A percentile compares a stretch with the other conserved stretches of the same genome.
Evolutionary conservation across 495 filamentous ascomycete species (phyloP).

Genomic region (Evernia prunastri): DNA sequence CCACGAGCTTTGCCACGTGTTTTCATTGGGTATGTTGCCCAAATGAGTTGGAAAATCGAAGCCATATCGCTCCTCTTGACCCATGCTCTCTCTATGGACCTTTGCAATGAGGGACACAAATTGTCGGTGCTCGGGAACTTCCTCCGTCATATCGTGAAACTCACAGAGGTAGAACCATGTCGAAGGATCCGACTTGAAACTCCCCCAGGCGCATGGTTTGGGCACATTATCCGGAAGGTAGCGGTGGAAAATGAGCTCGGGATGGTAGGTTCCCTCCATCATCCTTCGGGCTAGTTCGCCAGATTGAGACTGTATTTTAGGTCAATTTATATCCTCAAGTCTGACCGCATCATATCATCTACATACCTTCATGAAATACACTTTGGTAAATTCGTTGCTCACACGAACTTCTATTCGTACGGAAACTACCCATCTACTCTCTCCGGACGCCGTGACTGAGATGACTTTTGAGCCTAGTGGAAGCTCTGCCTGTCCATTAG

Average conservation of each 20-base stretch:
- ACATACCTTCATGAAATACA: neutral
- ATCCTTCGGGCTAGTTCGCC: conserved; percentile 25
- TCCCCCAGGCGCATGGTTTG: conserved; percentile 35
- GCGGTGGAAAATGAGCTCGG: conserved; percentile 33
- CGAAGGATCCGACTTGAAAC: conserved; percentile 25
- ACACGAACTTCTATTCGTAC: conserved; percentile 8
- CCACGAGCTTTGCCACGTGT: conserved; percentile 36
- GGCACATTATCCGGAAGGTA: conserved; percentile 33
- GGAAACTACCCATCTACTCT: conserved; percentile 7
- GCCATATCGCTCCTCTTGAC: conserved; percentile 39
- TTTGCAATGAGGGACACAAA: neutral
- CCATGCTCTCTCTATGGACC: neutral
- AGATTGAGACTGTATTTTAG: neutral
- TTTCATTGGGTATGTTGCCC: conserved; percentile 30
- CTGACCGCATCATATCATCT: neutral
- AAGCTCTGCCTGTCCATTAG: neutral
- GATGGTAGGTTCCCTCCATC: conserved; percentile 36
- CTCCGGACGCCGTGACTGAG: conserved; percentile 9
- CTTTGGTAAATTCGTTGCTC: neutral
- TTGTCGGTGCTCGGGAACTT: neutral
- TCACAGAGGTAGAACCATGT: conserved; percentile 37
- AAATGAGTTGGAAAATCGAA: conserved; percentile 39
- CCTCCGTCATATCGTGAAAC: conserved; percentile 24
- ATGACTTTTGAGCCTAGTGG: conserved; percentile 6
- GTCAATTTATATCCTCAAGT: no score